Evolutionary conservation across 345 rosid species (phyloP).

Genomic region (Luvunga scandens): DNA sequence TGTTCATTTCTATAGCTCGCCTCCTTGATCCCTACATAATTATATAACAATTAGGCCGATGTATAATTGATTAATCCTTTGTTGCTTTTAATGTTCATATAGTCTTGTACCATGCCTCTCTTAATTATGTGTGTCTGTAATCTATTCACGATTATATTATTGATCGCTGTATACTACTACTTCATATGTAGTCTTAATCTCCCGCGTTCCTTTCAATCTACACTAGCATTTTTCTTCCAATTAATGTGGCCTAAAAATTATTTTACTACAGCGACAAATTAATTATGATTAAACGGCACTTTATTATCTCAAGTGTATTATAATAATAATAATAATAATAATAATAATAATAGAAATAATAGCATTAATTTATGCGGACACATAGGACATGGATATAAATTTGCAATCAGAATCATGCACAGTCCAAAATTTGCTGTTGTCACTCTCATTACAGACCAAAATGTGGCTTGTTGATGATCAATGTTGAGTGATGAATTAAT

Average conservation of each 20-base stretch:
- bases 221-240: not conserved
- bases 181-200: not conserved
- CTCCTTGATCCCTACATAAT: constrained; percentile 21
- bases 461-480: no score
- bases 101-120: not conserved
- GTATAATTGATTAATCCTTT: no score
- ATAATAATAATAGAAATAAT: no score
- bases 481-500: not conserved
- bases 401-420: not conserved
- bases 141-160: not conserved
- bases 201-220: not conserved
- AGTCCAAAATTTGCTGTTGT: no score
- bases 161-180: no score
- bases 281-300: no score
- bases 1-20: not conserved
- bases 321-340: no score
- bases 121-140: not conserved
- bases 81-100: not conserved
- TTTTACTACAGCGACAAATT: no score
- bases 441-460: not conserved
- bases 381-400: not conserved
- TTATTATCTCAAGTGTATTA: no score
- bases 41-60: not conserved
- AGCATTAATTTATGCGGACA: no score
- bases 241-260: no score